Conservation (phyloP, 2,329 filamentous ascomycete genomes). For the Sporothrix euskadiensis region DNA sequence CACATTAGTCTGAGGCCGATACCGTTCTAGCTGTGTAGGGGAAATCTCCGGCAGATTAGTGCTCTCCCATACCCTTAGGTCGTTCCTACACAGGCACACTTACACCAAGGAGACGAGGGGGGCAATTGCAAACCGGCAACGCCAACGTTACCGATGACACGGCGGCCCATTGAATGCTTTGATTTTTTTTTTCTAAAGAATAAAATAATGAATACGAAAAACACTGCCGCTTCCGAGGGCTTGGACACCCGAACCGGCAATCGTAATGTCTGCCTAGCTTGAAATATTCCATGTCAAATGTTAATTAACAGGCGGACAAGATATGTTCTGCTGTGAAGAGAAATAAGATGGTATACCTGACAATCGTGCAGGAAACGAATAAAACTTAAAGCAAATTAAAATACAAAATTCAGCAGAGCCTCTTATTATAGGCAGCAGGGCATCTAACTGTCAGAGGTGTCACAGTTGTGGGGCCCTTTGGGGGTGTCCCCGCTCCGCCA, state of each 20-base stretch:
- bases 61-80: not conserved
- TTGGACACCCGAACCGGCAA: not conserved
- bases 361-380: not conserved
- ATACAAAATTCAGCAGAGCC: conserved; percentile 2
- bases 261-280: conserved; percentile 9
- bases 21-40: not conserved
- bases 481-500: not conserved
- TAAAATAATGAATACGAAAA: not conserved
- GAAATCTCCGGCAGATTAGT: not conserved
- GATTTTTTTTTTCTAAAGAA: not conserved
- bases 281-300: not conserved
- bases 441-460: not conserved
- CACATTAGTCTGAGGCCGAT: not conserved
- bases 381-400: not conserved
- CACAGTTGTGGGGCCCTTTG: conserved; percentile 7
- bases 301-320: not conserved
- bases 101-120: not conserved
- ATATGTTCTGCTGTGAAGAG: not conserved
- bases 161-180: not conserved
- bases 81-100: not conserved
- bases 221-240: not conserved
- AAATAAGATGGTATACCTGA: not conserved
- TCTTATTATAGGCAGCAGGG: conserved; percentile 19
- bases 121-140: not conserved
- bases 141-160: not conserved